phyloP scores from a whole-genome alignment of 2,329 filamentous ascomycete genomes.

The Cucurbitaria berberidis region DNA sequence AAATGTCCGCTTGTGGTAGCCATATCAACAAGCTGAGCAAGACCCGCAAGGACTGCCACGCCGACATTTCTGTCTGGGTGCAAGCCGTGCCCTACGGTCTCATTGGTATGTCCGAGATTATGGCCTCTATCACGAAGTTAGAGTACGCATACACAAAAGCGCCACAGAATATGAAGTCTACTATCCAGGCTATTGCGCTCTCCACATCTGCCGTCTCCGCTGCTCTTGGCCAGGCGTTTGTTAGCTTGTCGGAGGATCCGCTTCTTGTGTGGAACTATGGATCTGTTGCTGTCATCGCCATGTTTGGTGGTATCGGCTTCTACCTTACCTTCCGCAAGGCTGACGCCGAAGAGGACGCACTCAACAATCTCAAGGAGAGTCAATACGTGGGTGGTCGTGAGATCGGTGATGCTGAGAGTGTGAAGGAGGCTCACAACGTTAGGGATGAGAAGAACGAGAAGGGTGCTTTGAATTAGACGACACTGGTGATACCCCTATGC shows the following conservation, averaged over 20 bases:
- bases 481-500: not conserved
- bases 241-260: slow-evolving; percentile 40
- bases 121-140: slow-evolving; percentile 71
- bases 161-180: slow-evolving; percentile 66
- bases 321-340: slow-evolving; percentile 43
- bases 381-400: slow-evolving; percentile 26
- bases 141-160: slow-evolving; percentile 63
- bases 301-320: slow-evolving; percentile 40
- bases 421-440: slow-evolving; percentile 16
- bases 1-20: slow-evolving; percentile 36
- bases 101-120: slow-evolving; percentile 65
- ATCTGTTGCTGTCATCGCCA: slow-evolving; percentile 40
- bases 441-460: slow-evolving; percentile 34
- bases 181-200: slow-evolving; percentile 45
- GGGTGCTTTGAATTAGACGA: slow-evolving; percentile 8
- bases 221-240: slow-evolving; percentile 42
- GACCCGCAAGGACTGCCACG: too few relatives aligned
- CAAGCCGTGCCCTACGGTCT: slow-evolving; percentile 62
- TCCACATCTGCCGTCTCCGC: slow-evolving; percentile 45
- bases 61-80: slow-evolving; percentile 61
- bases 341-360: slow-evolving; percentile 40
- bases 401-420: slow-evolving; percentile 24
- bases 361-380: slow-evolving; percentile 40
- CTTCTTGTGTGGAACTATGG: slow-evolving; percentile 43
- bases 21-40: slow-evolving; percentile 41